A percentile compares a stretch with the other conserved stretches of the same genome.
Evolutionary conservation across 2,329 filamentous ascomycete genomes (phyloP).

Genomic region (Fusarium brevicatenulatum): DNA sequence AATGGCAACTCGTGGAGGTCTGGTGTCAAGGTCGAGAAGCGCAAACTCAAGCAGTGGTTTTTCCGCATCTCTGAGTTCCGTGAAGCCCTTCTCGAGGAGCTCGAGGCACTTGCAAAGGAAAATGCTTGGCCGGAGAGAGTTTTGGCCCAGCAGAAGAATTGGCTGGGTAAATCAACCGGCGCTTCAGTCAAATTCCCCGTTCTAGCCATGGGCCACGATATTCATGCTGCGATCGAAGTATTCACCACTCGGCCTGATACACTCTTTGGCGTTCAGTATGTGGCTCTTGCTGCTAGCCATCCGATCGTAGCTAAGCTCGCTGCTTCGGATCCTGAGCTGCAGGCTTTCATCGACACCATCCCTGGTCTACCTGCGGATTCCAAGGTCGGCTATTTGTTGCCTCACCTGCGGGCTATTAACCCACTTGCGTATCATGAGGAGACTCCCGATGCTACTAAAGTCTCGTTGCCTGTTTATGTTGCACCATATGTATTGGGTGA

Average conservation of each 20-base stretch:
- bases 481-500: constrained; percentile 87
- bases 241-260: constrained; percentile 90
- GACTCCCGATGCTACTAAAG: constrained; percentile 61
- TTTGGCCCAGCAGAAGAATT: constrained; percentile 84
- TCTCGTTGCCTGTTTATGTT: constrained; percentile 78
- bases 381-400: constrained; percentile 75
- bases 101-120: constrained; percentile 71
- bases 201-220: constrained; percentile 53
- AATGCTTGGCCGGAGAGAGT: constrained; percentile 85
- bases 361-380: constrained; percentile 64
- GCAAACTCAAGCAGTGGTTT: constrained; percentile 88
- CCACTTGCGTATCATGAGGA: constrained; percentile 68
- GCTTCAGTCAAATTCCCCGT: constrained; percentile 78
- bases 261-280: constrained; percentile 85
- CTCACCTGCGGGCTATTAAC: constrained; percentile 69
- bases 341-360: constrained; percentile 74
- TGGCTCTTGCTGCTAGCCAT: constrained; percentile 80
- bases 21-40: constrained; percentile 83
- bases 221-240: constrained; percentile 69
- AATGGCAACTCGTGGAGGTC: constrained; percentile 89
- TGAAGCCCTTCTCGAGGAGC: constrained; percentile 75
- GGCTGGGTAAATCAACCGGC: constrained; percentile 83
- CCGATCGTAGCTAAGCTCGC: constrained; percentile 73
- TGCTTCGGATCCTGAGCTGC: constrained; percentile 67
- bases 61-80: constrained; percentile 84